Evolutionary conservation across 257 asterid species (phyloP), one percentile per base, ranked within the genome.

Genomic region (Gentiana straminea): DNA sequence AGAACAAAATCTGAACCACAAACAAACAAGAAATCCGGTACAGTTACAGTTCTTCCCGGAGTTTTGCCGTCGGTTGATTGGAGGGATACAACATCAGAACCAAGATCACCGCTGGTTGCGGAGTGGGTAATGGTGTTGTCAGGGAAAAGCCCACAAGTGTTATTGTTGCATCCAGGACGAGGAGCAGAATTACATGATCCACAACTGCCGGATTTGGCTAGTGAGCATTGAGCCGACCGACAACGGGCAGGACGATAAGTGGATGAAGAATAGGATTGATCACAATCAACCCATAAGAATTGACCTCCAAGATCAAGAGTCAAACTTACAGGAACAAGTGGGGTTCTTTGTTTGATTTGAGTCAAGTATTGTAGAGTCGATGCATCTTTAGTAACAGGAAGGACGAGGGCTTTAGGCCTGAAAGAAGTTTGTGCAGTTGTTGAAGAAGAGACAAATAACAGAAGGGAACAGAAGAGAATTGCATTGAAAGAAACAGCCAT

Each of bases 251-350:
- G 61, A 0, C 51, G 38, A 10, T 54, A 54, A 1, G 61, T 54
- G 13, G 60, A 63, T 34, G 67, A 63, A 3, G 66, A 68, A 24
- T 76, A 86, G 67, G 63, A 62, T 48, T 51, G 64, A 3, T 86
- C 94, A 59, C 92, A 86, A 24, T 82, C 84, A 45, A 78, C 84
- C 95, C 86, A 83, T 32, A 80, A 37, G 66, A 73, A 78, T 11
- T 70, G 73, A 34, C 89, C 93, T 0, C 95, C 95, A 11, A 83
- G 86, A 64, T 86, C 84, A 35, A 86, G 73, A 32, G 68, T 80
- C 7, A 86, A 80, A 66, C 56, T 76, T 1, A 72, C 75, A 11
- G 83, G 79, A 4, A 71, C 77, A 1, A 68, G 71, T 13, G 95
- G 93, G 0, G 84, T 78, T 5, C 95, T 62, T 62, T 82, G 86